Evolutionary conservation across 768 basidiomycete genomes (phyloP).

Genomic region (Dioszegia crocea): DNA sequence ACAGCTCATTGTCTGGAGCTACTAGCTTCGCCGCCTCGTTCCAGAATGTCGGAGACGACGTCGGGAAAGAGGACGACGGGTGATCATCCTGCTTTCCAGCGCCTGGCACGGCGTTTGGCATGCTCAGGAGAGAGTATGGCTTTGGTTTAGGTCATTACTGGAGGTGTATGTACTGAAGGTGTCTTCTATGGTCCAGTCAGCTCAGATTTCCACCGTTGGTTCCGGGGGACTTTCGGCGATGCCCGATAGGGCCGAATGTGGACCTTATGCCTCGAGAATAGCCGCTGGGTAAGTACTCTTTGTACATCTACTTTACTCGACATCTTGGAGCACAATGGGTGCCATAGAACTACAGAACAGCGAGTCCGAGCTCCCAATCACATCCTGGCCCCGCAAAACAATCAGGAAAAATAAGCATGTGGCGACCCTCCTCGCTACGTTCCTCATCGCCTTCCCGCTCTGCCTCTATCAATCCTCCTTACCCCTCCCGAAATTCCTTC

Average conservation of each 20-base stretch:
- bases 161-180: too few species aligned
- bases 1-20: neutral
- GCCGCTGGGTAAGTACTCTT: too few species aligned
- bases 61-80: slow-evolving; percentile 26
- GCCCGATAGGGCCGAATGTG: neutral
- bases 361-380: neutral
- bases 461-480: neutral
- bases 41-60: slow-evolving; percentile 41
- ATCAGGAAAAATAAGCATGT: neutral
- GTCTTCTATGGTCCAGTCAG: slow-evolving; percentile 1
- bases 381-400: neutral
- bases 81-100: neutral
- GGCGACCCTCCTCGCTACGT: neutral
- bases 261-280: too few species aligned
- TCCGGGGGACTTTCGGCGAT: neutral
- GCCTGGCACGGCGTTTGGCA: neutral
- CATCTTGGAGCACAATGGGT: neutral
- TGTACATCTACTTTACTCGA: neutral
- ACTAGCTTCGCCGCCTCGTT: slow-evolving; percentile 24
- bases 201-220: too few species aligned
- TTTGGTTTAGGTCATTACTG: too few species aligned
- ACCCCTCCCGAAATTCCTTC: neutral
- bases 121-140: neutral
- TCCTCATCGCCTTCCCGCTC: neutral
- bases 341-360: neutral